Base-by-base conservation (phyloP, 2,329 filamentous ascomycete genomes). In the Botryosphaeria agaves region DNA sequence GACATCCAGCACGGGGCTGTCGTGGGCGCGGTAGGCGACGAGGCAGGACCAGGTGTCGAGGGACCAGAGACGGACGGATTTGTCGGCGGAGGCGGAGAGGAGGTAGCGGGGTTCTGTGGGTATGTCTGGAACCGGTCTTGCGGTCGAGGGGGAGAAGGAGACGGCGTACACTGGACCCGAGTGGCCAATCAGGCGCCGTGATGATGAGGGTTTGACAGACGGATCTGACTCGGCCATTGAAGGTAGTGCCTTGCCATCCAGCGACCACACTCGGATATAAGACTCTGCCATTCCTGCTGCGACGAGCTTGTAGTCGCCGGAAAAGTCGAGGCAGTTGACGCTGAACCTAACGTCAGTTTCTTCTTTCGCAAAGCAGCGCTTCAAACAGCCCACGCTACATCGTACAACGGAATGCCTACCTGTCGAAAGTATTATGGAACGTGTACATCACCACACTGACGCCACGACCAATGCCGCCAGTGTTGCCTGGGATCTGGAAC, bases 361-460 rank as follows among this genome's bases (percentile, higher is more conserved):
- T 23, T 3, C 12, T 23, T 8, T 23, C 8, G n/a, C n/a, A n/a
- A n/a, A n/a, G n/a, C n/a, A n/a, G n/a, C n/a, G n/a, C n/a, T n/a
- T n/a, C n/a, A n/a, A n/a, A n/a, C n/a, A n/a, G n/a, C n/a, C n/a
- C n/a, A n/a, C n/a, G n/a, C n/a, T n/a, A n/a, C n/a, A n/a, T n/a
- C n/a, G 7, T 15, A 14, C 6, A 24, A 27, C 15, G 14, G 9
- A n/a, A 37, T 31, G 38, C 71, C 61, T 58, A 85, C 82, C 73
- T 79, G 53, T 92, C 84, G 38, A 84, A 76, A 0, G 82, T 92
- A 53, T 98, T 98, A 61, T 98, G 89, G 47, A 95, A 93, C 1
- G 89, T 98, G 51, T 91, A 94, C 80, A 95, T 95, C 61, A 82
- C 89, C 15, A 91, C 76, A 44, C 84, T 92, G 35, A 94, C 66